Evolutionary conservation across 2,329 filamentous ascomycete genomes (phyloP).

Genomic region (Camillea tinctor): DNA sequence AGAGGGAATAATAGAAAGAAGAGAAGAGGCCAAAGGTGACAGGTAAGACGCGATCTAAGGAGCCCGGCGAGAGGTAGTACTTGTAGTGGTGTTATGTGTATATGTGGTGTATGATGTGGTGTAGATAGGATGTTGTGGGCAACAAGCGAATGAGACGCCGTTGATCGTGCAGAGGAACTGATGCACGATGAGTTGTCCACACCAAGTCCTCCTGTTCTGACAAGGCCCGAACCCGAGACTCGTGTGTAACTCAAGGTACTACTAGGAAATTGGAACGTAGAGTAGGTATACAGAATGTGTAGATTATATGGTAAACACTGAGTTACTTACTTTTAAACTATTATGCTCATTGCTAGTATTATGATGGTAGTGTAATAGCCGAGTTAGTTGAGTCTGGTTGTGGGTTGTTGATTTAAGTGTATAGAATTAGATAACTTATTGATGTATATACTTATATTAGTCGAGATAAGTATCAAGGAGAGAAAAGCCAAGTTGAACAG

Average conservation of each 20-base stretch:
- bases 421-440: background rate
- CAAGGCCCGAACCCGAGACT: constrained; percentile 7
- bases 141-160: constrained; percentile 10
- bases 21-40: background rate
- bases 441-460: background rate
- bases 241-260: constrained; percentile 2
- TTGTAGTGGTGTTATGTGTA: constrained; percentile 1
- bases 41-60: background rate
- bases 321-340: background rate
- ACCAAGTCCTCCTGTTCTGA: constrained; percentile 1
- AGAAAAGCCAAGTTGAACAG: background rate
- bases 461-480: background rate
- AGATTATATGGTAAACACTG: background rate
- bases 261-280: constrained; percentile 5
- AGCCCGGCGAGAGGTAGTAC: background rate
- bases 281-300: background rate
- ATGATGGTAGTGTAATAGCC: background rate
- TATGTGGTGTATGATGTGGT: constrained; percentile 9
- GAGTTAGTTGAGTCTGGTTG: background rate
- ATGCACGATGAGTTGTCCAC: constrained; percentile 22
- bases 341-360: background rate
- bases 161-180: constrained; percentile 8
- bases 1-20: background rate
- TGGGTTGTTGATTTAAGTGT: background rate
- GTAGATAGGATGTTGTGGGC: constrained; percentile 1